Evolutionary conservation across 129 eudicot genomes (phyloP), one percentile per base, ranked within the genome.

Genomic region (Mikania micrantha): DNA sequence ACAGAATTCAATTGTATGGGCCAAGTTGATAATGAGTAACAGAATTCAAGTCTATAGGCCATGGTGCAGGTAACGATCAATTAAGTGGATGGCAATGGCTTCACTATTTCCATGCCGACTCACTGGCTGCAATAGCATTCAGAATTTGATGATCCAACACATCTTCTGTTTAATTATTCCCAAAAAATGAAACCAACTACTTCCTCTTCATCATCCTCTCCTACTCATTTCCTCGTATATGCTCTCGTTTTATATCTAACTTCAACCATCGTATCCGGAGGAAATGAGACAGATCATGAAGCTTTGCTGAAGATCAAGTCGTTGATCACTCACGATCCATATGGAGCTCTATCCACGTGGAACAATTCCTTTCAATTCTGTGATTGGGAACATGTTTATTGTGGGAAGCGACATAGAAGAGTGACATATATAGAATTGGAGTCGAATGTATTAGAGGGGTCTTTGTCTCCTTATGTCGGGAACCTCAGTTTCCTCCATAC

Each of bases 231-330:
- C 22, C 22, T 39, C 36, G 3, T 64, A 39, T 64, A 27, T 64
- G 2, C 0, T 40, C 22, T 64, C 22, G 22, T 24, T 64, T 21
- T 64, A 0, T 39, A 20, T 40, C 15, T 40, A 4, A 22, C 20
- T 39, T 11, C 36, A 1, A 12, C 22, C 21, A 1, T 29, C 35
- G 2, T 12, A 1, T 12, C 13, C 12, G 54, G 10, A 3, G 35
- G 69, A 12, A 63, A 64, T 40, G 66, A 36, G 17, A 39, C 41
- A 0, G 68, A 58, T 28, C 41, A 17, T 13, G 10, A 32, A 1
- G 76, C 76, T 10, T 16, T 71, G 44, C 10, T 71, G 1, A 9
- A 35, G 19, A n/a, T 71, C 47, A 71, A 59, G 59, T 62, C 71
- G 0, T 2, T 22, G 36, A 48, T 64, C 48, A 47, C 22, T 1